A percentile compares a stretch with the other conserved stretches of the same genome.
Evolutionary conservation across 306 rosid genomes (phyloP).

Genomic region (Hylodesmum podocarpum): DNA sequence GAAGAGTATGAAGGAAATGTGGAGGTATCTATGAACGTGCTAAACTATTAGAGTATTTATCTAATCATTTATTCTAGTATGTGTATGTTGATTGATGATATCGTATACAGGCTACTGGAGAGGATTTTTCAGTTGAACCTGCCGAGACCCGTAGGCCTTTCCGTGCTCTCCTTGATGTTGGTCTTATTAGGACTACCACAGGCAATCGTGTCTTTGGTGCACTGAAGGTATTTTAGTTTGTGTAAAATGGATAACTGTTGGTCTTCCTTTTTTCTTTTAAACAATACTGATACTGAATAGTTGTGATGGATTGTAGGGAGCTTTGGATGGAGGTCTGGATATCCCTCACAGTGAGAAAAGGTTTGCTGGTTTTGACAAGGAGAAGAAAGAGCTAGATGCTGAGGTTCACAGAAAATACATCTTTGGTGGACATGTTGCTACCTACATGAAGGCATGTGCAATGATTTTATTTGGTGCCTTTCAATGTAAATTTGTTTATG

Average conservation of each 20-base stretch:
- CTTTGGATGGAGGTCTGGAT: conserved; percentile 85
- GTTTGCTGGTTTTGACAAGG: conserved; percentile 79
- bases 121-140: conserved; percentile 85
- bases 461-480: background rate
- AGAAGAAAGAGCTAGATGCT: conserved; percentile 64
- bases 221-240: conserved; percentile 44
- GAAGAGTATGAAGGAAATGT: conserved; percentile 79
- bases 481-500: background rate
- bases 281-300: background rate
- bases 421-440: conserved; percentile 67
- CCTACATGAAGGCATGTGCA: conserved; percentile 62
- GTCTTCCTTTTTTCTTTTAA: background rate
- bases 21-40: conserved; percentile 47
- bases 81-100: background rate
- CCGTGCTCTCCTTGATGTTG: conserved; percentile 93
- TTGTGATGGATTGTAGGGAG: conserved; percentile 52
- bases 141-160: conserved; percentile 85
- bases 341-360: conserved; percentile 91
- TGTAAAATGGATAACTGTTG: background rate
- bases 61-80: no score
- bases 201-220: conserved; percentile 92
- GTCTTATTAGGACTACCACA: conserved; percentile 72
- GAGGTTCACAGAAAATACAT: conserved; percentile 79
- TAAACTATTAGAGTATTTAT: background rate
- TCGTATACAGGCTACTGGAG: conserved; percentile 66